These are phyloP conservation scores for Trametes cinnabarina DNA, from an alignment of 768 basidiomycete species.

Conservation along the genomic window DNA sequence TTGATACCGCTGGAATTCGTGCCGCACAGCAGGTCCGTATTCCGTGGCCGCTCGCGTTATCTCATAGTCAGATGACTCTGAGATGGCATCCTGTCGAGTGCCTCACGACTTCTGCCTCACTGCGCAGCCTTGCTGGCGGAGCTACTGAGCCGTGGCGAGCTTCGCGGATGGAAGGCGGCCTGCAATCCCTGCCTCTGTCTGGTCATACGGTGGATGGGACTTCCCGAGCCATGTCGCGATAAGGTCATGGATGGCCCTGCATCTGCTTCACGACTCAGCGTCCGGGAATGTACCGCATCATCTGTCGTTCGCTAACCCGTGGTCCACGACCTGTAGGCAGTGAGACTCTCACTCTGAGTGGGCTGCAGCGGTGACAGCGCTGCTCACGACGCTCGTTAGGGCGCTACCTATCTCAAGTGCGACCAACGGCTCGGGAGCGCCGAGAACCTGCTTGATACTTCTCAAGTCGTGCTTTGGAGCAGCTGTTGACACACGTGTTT, in stretches of 20 bases:
- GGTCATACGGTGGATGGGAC: neutral
- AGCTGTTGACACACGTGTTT: constrained; percentile 17
- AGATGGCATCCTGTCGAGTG: neutral
- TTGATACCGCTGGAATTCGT: constrained; percentile 24
- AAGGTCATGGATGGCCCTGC: constrained; percentile 2
- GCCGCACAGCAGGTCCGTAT: constrained; percentile 22
- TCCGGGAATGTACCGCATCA: neutral
- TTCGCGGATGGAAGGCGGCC: constrained; percentile 18
- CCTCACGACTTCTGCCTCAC: neutral
- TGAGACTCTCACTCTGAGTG: neutral
- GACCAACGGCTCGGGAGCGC: constrained; percentile 10
- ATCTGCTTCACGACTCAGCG: neutral
- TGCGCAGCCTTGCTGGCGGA: neutral
- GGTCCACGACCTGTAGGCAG: neutral
- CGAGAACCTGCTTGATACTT: constrained; percentile 6
- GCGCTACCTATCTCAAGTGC: constrained; percentile 1
- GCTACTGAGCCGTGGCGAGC: constrained; percentile 14
- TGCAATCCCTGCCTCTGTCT: neutral
- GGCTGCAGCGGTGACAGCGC: too few relatives aligned
- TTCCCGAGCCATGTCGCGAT: constrained; percentile 8
- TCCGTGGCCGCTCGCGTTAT: constrained; percentile 24
- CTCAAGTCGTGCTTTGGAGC: constrained; percentile 3
- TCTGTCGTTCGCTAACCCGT: neutral
- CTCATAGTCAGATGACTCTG: constrained; percentile 29
- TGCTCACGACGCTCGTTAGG: neutral